These are phyloP conservation scores for Xylariomycetidae sp. DNA, from an alignment of 2,329 filamentous ascomycete species.

Conservation along the genomic window DNA sequence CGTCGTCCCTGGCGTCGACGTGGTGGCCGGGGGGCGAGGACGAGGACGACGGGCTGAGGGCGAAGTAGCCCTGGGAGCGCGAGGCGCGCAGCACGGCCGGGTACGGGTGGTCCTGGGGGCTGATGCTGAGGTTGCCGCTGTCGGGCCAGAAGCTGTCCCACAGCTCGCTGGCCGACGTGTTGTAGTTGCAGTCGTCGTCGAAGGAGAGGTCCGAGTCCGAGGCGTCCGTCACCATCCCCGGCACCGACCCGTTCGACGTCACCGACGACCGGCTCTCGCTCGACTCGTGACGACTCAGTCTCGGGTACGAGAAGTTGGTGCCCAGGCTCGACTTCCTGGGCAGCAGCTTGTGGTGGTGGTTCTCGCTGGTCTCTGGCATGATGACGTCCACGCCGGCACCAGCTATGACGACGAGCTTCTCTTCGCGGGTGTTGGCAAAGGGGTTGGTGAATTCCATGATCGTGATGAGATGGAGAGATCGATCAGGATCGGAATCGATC, in stretches of 20 bases:
- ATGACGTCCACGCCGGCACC: constrained; percentile 10
- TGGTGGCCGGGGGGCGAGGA: constrained; percentile 3
- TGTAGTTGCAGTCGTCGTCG: constrained; percentile 46
- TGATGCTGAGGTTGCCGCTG: constrained; percentile 9
- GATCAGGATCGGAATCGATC: constrained; percentile 13
- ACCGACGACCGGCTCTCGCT: constrained; percentile 34
- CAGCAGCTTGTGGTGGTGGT: too few species aligned
- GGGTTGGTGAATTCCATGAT: constrained; percentile 20
- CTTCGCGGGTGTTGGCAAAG: constrained; percentile 6
- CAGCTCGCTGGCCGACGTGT: constrained; percentile 36
- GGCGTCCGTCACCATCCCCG: constrained; percentile 46
- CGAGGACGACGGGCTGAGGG: constrained; percentile 10
- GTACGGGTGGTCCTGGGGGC: constrained; percentile 14
- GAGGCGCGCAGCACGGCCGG: constrained; percentile 12
- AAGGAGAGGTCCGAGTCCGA: constrained; percentile 44
- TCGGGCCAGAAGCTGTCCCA: constrained; percentile 48
- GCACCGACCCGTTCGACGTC: constrained; percentile 39
- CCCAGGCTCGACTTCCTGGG: constrained; percentile 17
- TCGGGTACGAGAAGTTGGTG: constrained; percentile 31
- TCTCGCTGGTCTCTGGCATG: constrained; percentile 1
- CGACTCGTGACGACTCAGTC: constrained; percentile 20
- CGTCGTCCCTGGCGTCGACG: constrained; percentile 16
- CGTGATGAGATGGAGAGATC: constrained; percentile 7
- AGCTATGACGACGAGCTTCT: constrained; percentile 3
- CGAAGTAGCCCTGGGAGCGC: constrained; percentile 14